Evolutionary conservation across 2,329 filamentous ascomycete species (phyloP).

Genomic region (Neonectria faginata): DNA sequence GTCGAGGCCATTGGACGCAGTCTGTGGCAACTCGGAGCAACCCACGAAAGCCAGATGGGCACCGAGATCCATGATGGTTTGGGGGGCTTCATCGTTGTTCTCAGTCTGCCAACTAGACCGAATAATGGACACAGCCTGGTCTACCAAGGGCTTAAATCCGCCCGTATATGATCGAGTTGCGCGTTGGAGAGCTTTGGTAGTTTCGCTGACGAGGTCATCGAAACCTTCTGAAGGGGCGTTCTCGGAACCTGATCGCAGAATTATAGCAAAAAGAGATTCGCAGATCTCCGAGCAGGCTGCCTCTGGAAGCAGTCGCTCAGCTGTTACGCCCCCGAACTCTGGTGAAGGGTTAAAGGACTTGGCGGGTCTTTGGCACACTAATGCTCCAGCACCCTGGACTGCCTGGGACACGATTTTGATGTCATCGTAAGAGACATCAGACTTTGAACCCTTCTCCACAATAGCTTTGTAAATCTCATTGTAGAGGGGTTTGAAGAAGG

Average conservation of each 20-base stretch:
- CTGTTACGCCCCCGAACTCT: constrained; percentile 8
- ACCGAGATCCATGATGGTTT: constrained; percentile 53
- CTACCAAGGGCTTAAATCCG: constrained; percentile 52
- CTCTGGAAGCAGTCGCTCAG: constrained; percentile 50
- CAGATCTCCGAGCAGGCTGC: constrained; percentile 54
- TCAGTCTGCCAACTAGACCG: constrained; percentile 39
- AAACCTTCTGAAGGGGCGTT: constrained; percentile 37
- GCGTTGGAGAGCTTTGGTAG: constrained; percentile 55
- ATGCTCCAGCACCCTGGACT: constrained; percentile 58
- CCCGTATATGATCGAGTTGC: constrained; percentile 51
- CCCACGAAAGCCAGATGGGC: constrained; percentile 62
- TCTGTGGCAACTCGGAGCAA: constrained; percentile 56
- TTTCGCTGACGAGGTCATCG: constrained; percentile 56
- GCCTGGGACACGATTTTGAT: constrained; percentile 57
- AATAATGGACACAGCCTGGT: constrained; percentile 44
- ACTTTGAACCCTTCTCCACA: constrained; percentile 48
- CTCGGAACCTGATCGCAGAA: constrained; percentile 40
- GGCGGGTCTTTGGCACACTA: constrained; percentile 56
- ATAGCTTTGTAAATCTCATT: constrained; percentile 57
- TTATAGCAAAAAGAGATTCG: constrained; percentile 49
- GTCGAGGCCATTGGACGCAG: constrained; percentile 45
- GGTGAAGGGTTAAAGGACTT: constrained; percentile 25
- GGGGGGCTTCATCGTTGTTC: constrained; percentile 37
- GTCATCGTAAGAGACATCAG: constrained; percentile 52
- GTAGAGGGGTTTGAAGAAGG: constrained; percentile 56